Percentiles rank a stretch among this genome's conserved stretches.
Conservation (phyloP, 129 eudicot species). For the Erigeron canadensis region DNA sequence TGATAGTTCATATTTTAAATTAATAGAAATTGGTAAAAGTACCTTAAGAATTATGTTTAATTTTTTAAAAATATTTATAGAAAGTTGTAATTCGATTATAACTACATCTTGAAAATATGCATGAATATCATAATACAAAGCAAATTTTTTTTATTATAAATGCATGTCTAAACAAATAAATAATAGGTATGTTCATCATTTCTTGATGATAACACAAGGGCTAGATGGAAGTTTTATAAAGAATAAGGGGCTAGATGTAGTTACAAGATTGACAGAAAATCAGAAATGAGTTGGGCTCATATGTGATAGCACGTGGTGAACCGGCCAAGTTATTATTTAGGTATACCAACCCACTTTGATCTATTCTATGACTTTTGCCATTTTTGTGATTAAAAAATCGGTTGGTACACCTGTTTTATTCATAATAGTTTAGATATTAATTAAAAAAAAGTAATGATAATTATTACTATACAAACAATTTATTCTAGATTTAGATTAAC, state of each 20-base stretch:
- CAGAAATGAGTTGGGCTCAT: not conserved
- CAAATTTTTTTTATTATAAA: too few relatives aligned
- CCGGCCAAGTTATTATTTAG: constrained; percentile 27
- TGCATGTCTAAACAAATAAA: too few relatives aligned
- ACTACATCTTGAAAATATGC: too few relatives aligned
- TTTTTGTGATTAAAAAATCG: constrained; percentile 1
- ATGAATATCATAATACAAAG: too few relatives aligned
- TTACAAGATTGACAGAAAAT: not conserved
- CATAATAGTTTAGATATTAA: too few relatives aligned
- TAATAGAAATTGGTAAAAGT: too few relatives aligned
- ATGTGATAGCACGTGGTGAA: constrained; percentile 20
- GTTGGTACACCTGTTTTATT: not conserved
- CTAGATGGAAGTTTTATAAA: not conserved
- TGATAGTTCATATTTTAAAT: too few relatives aligned
- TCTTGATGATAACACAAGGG: too few relatives aligned
- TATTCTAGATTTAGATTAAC: not conserved
- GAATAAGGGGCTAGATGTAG: not conserved
- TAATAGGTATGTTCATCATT: too few relatives aligned
- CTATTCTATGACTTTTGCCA: constrained; percentile 16
- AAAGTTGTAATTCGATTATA: too few relatives aligned
- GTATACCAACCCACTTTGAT: constrained; percentile 26
- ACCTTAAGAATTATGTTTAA: too few relatives aligned
- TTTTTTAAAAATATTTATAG: too few relatives aligned
- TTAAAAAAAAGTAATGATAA: not conserved
- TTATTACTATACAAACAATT: not conserved